Evolutionary conservation across 2,329 filamentous ascomycete species (phyloP).

Genomic region (Colletotrichum orbiculare): DNA sequence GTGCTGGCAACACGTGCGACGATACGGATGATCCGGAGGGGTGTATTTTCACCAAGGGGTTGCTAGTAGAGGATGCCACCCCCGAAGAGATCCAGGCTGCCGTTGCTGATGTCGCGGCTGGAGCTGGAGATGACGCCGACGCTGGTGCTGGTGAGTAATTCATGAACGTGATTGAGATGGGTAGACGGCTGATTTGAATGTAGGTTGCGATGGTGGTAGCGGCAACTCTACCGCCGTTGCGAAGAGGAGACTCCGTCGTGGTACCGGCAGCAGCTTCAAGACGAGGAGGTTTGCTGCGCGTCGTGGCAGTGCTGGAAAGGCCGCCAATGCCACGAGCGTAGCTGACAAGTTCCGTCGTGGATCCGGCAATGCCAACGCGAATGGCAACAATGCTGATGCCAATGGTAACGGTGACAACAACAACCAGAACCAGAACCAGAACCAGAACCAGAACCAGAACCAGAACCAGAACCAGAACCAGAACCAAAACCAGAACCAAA

Average conservation of each 20-base stretch:
- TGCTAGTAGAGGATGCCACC: slow-evolving; percentile 65
- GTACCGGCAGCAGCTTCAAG: no score
- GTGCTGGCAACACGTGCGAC: slow-evolving; percentile 57
- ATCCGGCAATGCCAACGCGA: background rate
- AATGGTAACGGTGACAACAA: background rate
- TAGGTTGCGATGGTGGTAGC: no score
- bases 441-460: background rate
- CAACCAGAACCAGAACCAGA: background rate
- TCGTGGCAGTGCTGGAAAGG: background rate
- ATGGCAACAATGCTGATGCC: slow-evolving; percentile 31
- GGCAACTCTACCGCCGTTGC: no score
- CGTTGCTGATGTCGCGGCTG: slow-evolving; percentile 50
- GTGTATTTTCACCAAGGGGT: slow-evolving; percentile 64
- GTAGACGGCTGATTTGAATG: no score
- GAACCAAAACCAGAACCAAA: background rate
- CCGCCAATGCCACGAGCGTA: slow-evolving; percentile 29
- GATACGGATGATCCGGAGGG: slow-evolving; percentile 57
- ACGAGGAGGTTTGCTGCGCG: no score
- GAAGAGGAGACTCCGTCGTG: no score
- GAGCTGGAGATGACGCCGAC: slow-evolving; percentile 37
- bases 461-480: background rate
- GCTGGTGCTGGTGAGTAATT: no score
- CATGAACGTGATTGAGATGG: no score
- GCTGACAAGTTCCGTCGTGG: slow-evolving; percentile 40
- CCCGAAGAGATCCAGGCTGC: slow-evolving; percentile 62